phyloP scores from a whole-genome alignment of 2,329 filamentous ascomycete species.

The Ascochyta rabiei region DNA sequence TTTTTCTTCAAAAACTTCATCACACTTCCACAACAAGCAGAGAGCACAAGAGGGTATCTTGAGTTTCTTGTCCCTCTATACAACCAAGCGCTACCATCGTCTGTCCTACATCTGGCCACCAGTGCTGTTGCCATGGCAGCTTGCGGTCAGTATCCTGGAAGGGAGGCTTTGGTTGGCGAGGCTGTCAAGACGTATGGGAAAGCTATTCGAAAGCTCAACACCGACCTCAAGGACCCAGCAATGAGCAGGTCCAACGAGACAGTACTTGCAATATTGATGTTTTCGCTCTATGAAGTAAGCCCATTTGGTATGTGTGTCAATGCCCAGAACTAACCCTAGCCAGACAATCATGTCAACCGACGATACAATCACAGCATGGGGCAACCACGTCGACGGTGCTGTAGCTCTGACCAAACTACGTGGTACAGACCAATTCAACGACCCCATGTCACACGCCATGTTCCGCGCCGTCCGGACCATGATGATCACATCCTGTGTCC shows the following conservation, averaged over 20 bases:
- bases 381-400: constrained; percentile 50
- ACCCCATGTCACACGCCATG: constrained; percentile 45
- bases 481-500: constrained; percentile 51
- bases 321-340: background rate
- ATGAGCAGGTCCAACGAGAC: constrained; percentile 47
- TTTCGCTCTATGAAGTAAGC: constrained; percentile 52
- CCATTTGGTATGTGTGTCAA: background rate
- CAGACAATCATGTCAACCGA: constrained; percentile 49
- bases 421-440: constrained; percentile 48
- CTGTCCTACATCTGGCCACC: constrained; percentile 49
- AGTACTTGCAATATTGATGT: constrained; percentile 48
- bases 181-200: constrained; percentile 47
- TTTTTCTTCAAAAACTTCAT: constrained; percentile 53
- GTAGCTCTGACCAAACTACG: constrained; percentile 48
- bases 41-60: constrained; percentile 47
- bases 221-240: constrained; percentile 44
- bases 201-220: constrained; percentile 46
- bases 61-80: constrained; percentile 49
- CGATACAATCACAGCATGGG: constrained; percentile 47
- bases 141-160: constrained; percentile 48
- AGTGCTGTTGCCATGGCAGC: constrained; percentile 48
- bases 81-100: constrained; percentile 40
- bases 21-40: constrained; percentile 45
- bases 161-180: constrained; percentile 40
- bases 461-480: constrained; percentile 50